phyloP scores from a whole-genome alignment of 306 rosid genomes.

The Abrus pulchellus region DNA sequence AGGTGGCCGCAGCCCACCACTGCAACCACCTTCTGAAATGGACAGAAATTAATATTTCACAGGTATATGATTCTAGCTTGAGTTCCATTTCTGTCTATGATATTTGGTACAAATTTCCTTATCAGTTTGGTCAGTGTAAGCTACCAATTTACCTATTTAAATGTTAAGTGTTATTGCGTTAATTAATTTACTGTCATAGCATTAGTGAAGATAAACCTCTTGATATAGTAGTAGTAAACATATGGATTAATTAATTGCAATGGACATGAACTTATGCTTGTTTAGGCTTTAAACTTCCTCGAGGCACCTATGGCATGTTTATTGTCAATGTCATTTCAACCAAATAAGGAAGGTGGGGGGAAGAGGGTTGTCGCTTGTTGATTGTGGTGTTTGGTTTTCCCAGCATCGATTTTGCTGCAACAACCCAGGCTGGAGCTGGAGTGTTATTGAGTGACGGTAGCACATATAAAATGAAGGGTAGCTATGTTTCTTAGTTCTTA shows the following conservation, averaged over 20 bases:
- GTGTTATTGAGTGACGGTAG: conserved; percentile 34
- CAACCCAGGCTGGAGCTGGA: not conserved
- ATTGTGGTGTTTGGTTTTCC: conserved; percentile 35
- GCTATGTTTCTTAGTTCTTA: not conserved
- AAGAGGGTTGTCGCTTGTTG: conserved; percentile 33
- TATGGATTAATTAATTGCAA: conserved; percentile 15
- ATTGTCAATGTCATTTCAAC: conserved; percentile 28
- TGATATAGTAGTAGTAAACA: conserved; percentile 23
- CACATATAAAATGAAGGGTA: not conserved
- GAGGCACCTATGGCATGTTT: conserved; percentile 34
- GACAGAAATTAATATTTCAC: conserved; percentile 36
- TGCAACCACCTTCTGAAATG: conserved; percentile 49
- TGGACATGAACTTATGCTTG: conserved; percentile 3
- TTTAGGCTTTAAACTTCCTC: conserved; percentile 42
- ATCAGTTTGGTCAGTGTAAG: conserved; percentile 55
- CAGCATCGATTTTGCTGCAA: conserved; percentile 7
- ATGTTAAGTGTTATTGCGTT: conserved; percentile 27
- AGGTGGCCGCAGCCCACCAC: conserved; percentile 39
- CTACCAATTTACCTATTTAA: conserved; percentile 34
- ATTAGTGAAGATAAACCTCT: conserved; percentile 28
- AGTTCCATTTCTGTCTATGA: conserved; percentile 55
- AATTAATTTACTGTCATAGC: conserved; percentile 38
- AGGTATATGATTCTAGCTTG: conserved; percentile 51
- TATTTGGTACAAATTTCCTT: conserved; percentile 46
- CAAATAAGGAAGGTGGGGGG: conserved; percentile 16